These are phyloP conservation scores for Chalciporus chontae DNA, from an alignment of 768 basidiomycete species.

Conservation along the genomic window DNA sequence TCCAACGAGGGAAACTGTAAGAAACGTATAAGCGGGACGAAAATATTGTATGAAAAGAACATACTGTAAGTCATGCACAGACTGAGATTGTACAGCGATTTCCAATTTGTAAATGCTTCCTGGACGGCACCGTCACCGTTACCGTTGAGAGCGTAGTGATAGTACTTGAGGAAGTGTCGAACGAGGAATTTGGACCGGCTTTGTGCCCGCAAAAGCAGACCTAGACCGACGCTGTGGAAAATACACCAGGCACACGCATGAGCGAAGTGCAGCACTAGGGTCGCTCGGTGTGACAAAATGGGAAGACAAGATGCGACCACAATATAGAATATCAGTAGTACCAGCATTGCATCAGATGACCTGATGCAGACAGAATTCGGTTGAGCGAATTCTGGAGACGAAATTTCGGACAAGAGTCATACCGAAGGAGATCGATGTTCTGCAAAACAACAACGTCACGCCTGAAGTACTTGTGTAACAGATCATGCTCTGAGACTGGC, in stretches of 20 bases:
- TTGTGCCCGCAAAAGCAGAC: constrained; percentile 79
- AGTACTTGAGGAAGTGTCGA: constrained; percentile 91
- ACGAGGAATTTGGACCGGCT: constrained; percentile 86
- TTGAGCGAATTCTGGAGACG: constrained; percentile 11
- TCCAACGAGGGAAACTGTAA: constrained; percentile 74
- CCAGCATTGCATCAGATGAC: constrained; percentile 79
- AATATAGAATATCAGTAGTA: constrained; percentile 71
- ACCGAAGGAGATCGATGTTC: constrained; percentile 87
- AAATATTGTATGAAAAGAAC: constrained; percentile 16
- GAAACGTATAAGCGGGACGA: neutral
- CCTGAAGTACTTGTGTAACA: constrained; percentile 86
- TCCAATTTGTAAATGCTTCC: constrained; percentile 97
- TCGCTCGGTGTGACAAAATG: constrained; percentile 42
- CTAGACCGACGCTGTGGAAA: constrained; percentile 87
- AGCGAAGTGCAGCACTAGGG: constrained; percentile 66
- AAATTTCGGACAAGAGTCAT: constrained; percentile 20
- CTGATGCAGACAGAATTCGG: constrained; percentile 40
- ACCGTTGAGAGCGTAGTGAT: constrained; percentile 76
- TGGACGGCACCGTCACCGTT: constrained; percentile 74
- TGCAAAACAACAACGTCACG: constrained; percentile 78
- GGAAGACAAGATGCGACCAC: constrained; percentile 59
- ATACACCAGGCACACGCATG: constrained; percentile 86
- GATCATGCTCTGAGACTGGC: constrained; percentile 74
- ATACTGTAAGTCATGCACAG: constrained; percentile 93
- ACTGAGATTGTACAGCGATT: constrained; percentile 86